These are phyloP conservation scores for Ogataea allantospora DNA, from an alignment of 805 yeast genomes.

Conservation along the genomic window DNA sequence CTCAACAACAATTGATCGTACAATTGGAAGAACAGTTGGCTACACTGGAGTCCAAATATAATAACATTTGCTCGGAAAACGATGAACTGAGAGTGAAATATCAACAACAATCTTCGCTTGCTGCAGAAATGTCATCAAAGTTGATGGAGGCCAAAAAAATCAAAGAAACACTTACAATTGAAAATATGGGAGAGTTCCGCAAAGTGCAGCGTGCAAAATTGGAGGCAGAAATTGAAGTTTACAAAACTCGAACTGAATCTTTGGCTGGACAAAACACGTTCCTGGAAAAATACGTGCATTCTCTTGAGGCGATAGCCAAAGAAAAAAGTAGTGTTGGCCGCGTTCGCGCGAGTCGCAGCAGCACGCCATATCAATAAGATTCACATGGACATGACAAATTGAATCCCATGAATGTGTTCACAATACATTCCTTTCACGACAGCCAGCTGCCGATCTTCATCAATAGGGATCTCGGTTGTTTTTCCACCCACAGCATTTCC, in stretches of 20 bases:
- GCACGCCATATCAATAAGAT: constrained; percentile 25
- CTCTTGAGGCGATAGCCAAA: constrained; percentile 25
- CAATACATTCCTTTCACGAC: constrained; percentile 19
- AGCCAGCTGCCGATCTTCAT: constrained; percentile 14
- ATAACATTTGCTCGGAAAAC: constrained; percentile 23
- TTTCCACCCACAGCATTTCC: constrained; percentile 17
- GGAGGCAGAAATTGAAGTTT: constrained; percentile 14
- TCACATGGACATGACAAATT: constrained; percentile 14
- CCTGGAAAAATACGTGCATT: constrained; percentile 24
- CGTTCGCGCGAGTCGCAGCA: constrained; percentile 24
- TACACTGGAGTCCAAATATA: constrained; percentile 16
- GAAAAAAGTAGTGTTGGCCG: constrained; percentile 24
- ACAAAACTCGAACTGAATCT: constrained; percentile 6
- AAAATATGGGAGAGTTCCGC: constrained; percentile 36
- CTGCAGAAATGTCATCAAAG: constrained; percentile 41
- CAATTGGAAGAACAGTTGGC: constrained; percentile 12
- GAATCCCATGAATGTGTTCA: constrained; percentile 19
- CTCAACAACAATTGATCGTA: constrained; percentile 4
- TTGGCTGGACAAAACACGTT: constrained; percentile 25
- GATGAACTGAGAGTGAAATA: constrained; percentile 39
- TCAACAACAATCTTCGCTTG: constrained; percentile 45
- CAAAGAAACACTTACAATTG: constrained; percentile 28
- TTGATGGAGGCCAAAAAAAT: constrained; percentile 26
- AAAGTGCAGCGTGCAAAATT: constrained; percentile 24
- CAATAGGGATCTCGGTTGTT: constrained; percentile 8